phyloP scores from a whole-genome alignment of 768 basidiomycete species.

The Boletus tomentosulus region DNA sequence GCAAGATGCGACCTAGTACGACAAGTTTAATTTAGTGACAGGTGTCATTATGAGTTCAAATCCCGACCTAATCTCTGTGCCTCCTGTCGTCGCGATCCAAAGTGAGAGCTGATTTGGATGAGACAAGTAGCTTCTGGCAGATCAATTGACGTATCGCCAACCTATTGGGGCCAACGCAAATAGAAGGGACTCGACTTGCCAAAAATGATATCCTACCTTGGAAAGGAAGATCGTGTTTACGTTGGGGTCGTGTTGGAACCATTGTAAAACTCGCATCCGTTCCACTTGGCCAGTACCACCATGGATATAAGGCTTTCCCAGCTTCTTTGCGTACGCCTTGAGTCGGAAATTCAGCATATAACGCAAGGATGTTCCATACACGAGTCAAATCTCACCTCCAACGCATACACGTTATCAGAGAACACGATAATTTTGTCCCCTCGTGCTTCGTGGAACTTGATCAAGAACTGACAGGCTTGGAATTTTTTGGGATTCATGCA shows the following conservation, averaged over 20 bases:
- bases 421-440: slow-evolving; percentile 99
- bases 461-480: slow-evolving; percentile 97
- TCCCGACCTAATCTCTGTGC: slow-evolving; percentile 85
- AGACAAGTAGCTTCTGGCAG: slow-evolving; percentile 98
- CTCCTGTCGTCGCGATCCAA: slow-evolving; percentile 96
- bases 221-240: slow-evolving; percentile 99
- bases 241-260: slow-evolving; percentile 92
- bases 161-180: slow-evolving; percentile 41
- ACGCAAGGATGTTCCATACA: not conserved
- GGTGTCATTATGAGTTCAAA: slow-evolving; percentile 10
- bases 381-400: slow-evolving; percentile 62
- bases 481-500: slow-evolving; percentile 99
- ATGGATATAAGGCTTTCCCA: slow-evolving; percentile 93
- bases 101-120: slow-evolving; percentile 99
- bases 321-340: slow-evolving; percentile 89
- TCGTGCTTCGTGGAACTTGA: slow-evolving; percentile 95
- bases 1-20: slow-evolving; percentile 79
- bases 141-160: slow-evolving; percentile 98
- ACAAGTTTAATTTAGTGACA: slow-evolving; percentile 10
- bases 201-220: slow-evolving; percentile 52
- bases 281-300: slow-evolving; percentile 94
- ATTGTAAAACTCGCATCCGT: slow-evolving; percentile 89
- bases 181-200: slow-evolving; percentile 10
- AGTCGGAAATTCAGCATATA: slow-evolving; percentile 2
- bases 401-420: slow-evolving; percentile 95